Evolutionary conservation across 2,329 filamentous ascomycete species (phyloP), one percentile per base, ranked within the genome.

Genomic region (Ophiocordyceps camponoti-leonardi): DNA sequence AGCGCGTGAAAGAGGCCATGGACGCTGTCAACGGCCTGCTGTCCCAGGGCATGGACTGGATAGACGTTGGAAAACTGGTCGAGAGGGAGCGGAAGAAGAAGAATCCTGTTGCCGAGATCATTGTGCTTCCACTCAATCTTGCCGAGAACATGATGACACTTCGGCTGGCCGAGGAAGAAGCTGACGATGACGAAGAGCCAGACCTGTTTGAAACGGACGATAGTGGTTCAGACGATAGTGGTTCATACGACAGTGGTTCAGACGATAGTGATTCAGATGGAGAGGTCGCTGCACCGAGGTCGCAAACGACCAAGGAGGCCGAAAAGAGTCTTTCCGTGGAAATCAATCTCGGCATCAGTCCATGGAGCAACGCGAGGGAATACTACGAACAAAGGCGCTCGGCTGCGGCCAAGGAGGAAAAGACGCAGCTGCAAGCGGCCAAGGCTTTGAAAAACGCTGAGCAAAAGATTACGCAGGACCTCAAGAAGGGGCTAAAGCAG

Each of bases 41-140:
- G 48, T 77, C 77, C 6, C 86, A 94, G 56, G 90, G 90, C 12
- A 96, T 96, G 87, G 92, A 98, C 55, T 98, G 92, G 92, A 79
- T 86, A 12, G 84, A 95, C 52, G 88, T 96, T 54, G 86, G 77
- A 11, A 83, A 82, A 48, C 66, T 98, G 49, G 84, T 98, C 45
- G 86, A 94, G 58, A 76, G 86, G 52, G 90, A 96, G 59, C 84
- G 93, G 59, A 77, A 71, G 49, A 72, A 80, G 43, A 72, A 77
- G 26, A 98, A 98, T 52, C 77, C 85, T 0, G 87, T 98, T 8
- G 92, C 92, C 1, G 74, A 82, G 47, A 79, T 87, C 41, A 94
- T 98, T 56, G 84, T 83, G 58, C 66, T 94, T 18, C 90, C 92
- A 0, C 64, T 98, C 44, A 94, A 93, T 54, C 69, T 98, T 3